These are phyloP conservation scores for Venturia aucupariae DNA, from an alignment of 2,329 filamentous ascomycete species.

Conservation along the genomic window DNA sequence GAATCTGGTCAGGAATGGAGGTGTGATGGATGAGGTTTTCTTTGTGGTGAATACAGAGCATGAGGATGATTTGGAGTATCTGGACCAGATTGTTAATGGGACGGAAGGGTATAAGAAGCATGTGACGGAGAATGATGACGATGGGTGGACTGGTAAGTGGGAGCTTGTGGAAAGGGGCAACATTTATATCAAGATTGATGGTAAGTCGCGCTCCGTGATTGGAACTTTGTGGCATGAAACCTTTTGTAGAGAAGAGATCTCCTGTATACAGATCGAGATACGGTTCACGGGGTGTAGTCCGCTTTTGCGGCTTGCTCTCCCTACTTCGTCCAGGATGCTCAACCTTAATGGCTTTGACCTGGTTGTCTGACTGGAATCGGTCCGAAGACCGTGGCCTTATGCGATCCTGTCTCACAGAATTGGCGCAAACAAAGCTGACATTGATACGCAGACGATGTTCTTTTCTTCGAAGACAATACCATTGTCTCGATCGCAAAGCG, in stretches of 20 bases:
- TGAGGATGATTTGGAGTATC: constrained; percentile 8
- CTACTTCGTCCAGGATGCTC: neutral
- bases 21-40: constrained; percentile 12
- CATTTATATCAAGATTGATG: constrained; percentile 16
- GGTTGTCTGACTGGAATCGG: neutral
- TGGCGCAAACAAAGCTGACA: neutral
- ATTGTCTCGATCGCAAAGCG: constrained; percentile 11
- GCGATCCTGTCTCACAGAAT: neutral
- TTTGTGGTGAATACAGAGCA: constrained; percentile 14
- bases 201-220: neutral
- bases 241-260: neutral
- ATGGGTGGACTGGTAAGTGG: constrained; percentile 9
- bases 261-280: neutral
- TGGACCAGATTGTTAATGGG: constrained; percentile 6
- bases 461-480: constrained; percentile 14
- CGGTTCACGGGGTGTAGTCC: no score
- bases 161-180: constrained; percentile 7
- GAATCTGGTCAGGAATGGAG: constrained; percentile 13
- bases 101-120: constrained; percentile 9
- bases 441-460: neutral
- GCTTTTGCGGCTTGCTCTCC: neutral
- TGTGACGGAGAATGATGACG: neutral
- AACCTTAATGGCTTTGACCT: neutral
- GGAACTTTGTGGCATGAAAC: neutral
- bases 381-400: neutral